Base-by-base conservation (phyloP, 2,329 filamentous ascomycete genomes). In the Cadophora sp. region DNA sequence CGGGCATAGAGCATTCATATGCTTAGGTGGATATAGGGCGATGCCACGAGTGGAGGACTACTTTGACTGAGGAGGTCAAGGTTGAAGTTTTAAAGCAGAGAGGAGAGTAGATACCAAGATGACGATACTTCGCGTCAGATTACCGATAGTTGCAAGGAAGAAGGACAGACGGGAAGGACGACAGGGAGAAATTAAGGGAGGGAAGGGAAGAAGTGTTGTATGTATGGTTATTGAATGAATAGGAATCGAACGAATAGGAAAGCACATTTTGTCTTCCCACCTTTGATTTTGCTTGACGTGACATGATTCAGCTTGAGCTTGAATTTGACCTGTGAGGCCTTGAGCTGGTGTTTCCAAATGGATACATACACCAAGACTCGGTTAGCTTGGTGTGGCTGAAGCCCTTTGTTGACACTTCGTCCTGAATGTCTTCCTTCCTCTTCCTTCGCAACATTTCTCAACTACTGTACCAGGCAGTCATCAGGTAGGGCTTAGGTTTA, bases 191-290 rank as follows among this genome's bases (percentile, higher is more conserved):
- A n/a, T 16, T 2, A 19, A 19, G 29, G 27, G 22, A 46, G 43
- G 34, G 19, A 37, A 31, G 53, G 53, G 29, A 31, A 29, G 31
- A 40, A 4, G 37, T 3, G 11, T 65, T 70, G 66, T 70, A 68
- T 70, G 68, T 70, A 70, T 70, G 68, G 66, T 68, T 70, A 68
- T 62, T 66, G 58, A 62, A 60, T 26, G 58, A 55, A 58, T 62
- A 56, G 64, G 58, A 27, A 40, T 56, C 46, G 43, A 50, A 31
- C 48, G 29, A 40, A 29, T 19, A 64, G 24, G 66, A 29, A 29
- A 27, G 19, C 50, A 16, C 26, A 53, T 26, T 53, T 16, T 8
- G 6, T 48, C 43, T 8, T 48, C 43, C n/a, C n/a, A n/a, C n/a
- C n/a, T n/a, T n/a, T n/a, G n/a, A n/a, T n/a, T n/a, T n/a, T n/a